Conservation (phyloP, 2,329 filamentous ascomycete genomes). For the Fonsecaea pedrosoi region DNA sequence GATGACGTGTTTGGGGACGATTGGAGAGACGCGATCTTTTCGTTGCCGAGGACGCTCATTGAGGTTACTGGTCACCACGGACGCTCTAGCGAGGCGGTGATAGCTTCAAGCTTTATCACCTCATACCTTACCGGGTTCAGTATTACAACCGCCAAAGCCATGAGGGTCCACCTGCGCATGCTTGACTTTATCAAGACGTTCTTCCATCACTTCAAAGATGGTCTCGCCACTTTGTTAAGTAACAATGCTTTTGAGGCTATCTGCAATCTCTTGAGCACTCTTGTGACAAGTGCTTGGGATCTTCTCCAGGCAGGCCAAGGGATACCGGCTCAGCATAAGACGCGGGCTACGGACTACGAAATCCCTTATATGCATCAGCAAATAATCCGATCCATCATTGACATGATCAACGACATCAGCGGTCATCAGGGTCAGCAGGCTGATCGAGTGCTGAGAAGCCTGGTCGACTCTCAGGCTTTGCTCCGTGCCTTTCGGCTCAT, state of each 20-base stretch:
- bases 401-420: constrained; percentile 97
- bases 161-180: constrained; percentile 81
- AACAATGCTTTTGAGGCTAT: constrained; percentile 88
- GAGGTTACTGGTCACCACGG: constrained; percentile 36
- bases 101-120: constrained; percentile 79
- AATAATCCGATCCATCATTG: constrained; percentile 89
- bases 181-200: constrained; percentile 87
- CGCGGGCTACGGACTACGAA: constrained; percentile 86
- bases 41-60: constrained; percentile 77
- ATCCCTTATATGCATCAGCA: constrained; percentile 94
- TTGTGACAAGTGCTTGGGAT: constrained; percentile 73
- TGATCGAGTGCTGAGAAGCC: constrained; percentile 85
- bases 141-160: constrained; percentile 79
- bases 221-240: constrained; percentile 80
- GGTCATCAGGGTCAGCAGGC: constrained; percentile 80
- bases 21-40: constrained; percentile 89
- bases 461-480: constrained; percentile 90
- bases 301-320: constrained; percentile 72
- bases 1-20: constrained; percentile 75
- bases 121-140: constrained; percentile 88
- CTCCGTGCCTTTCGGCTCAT: constrained; percentile 80
- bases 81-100: constrained; percentile 80
- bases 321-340: constrained; percentile 74
- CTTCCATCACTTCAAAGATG: constrained; percentile 82
- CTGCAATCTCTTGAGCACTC: constrained; percentile 81